Base-by-base conservation (phyloP, 441 rosid genomes). In the Erysimum cheiri region DNA sequence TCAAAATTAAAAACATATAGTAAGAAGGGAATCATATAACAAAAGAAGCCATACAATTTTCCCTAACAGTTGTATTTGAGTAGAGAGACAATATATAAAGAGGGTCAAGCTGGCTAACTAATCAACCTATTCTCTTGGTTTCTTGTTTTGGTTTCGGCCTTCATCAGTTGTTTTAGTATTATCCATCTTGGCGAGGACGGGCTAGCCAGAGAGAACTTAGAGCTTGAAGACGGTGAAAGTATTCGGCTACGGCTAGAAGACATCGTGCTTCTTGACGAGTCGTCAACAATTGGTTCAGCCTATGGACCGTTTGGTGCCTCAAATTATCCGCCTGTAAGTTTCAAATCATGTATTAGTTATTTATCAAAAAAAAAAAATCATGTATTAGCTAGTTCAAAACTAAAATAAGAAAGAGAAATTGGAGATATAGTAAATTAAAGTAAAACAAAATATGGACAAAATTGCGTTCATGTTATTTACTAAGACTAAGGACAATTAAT, bases 151-250 rank as follows among this genome's bases (percentile, higher is more conserved):
- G 12, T 4, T 22, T 53, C 1, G 24, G 24, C 4, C 53, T 28
- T 65, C 40, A 60, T 52, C 13, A 35, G 43, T 70, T n/a, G 10
- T 29, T 60, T 40, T 41, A 44, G 62, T 40, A 74, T 82, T 39
- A 84, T 26, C 59, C 70, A 28, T 90, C 97, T 64, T 88, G 97
- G 4, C 95, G 85, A 8, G 96, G 96, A 67, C 98, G 96, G 44
- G 91, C 85, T 80, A 83, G 8, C 99, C 99, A 95, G 28, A 95
- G 93, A 8, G 99, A 89, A 72, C 98, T 95, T 14, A 95, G 87
- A 64, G 95, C 88, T 56, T 96, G 93, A 60, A 95, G 93, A 58
- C 98, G 97, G 59, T 91, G 92, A 72, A 85, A 95, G 64, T 95
- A 91, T 79, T 95, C 99, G 0, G 92, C 88, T 1, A 91, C 83